phyloP scores from a whole-genome alignment of 345 rosid species.

The Carallia brachiata region DNA sequence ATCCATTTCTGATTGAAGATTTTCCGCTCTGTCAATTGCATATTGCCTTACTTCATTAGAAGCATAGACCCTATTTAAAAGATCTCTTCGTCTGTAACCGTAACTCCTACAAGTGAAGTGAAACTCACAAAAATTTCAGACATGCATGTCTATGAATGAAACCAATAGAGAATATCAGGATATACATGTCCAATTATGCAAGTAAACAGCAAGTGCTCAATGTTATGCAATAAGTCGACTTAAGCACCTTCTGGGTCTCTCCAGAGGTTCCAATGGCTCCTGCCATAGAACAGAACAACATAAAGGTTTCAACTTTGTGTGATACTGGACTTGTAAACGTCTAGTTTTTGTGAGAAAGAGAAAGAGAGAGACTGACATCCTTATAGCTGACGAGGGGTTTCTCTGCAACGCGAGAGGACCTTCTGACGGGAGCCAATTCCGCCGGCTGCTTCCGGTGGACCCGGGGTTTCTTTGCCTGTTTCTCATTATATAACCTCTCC shows the following conservation, averaged over 20 bases:
- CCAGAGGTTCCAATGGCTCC: conserved; percentile 37
- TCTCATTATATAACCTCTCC: background rate
- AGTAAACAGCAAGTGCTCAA: background rate
- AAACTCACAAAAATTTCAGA: conserved; percentile 3
- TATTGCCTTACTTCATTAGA: conserved; percentile 47
- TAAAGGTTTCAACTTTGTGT: background rate
- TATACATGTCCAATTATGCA: background rate
- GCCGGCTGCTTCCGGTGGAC: conserved; percentile 17
- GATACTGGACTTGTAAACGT: background rate
- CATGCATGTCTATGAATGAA: too few relatives aligned
- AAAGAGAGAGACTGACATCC: conserved; percentile 42
- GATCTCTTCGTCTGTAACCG: conserved; percentile 37
- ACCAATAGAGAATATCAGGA: background rate
- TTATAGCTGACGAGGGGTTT: conserved; percentile 64
- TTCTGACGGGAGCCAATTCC: conserved; percentile 45
- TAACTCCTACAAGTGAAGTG: conserved; percentile 35
- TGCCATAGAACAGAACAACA: conserved; percentile 22
- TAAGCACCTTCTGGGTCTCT: conserved; percentile 48
- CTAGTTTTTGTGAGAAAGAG: background rate
- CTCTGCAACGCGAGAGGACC: conserved; percentile 62
- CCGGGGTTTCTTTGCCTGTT: conserved; percentile 41
- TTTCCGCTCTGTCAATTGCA: conserved; percentile 64
- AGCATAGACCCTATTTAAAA: conserved; percentile 58
- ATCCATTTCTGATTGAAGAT: conserved; percentile 48
- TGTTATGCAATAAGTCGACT: background rate